Base-by-base conservation (phyloP, 192 early-diverging fungal genomes). In the Powellomyces hirtus region DNA sequence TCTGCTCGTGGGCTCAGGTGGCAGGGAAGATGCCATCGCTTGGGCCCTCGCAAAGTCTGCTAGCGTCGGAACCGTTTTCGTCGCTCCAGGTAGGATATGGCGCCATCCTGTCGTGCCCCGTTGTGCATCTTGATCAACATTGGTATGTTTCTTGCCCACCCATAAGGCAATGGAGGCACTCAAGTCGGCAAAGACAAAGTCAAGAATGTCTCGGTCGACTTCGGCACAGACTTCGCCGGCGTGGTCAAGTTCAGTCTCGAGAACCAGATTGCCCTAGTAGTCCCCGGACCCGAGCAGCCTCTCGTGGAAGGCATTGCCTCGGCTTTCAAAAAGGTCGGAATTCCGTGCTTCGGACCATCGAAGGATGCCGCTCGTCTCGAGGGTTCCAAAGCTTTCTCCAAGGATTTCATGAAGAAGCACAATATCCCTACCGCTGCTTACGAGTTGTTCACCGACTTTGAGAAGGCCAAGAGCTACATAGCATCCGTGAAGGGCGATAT, bases 371-470 rank as follows among this genome's bases (percentile, higher is more conserved):
- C 97, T 50, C 79, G 77, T 22, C 90, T 99, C 77, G 97, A 99
- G 78, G 95, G 94, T 2, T 99, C 97, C 55, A 99, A 99, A 84
- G 91, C 95, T 16, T 99, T 97, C 77, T 91, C 94, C 69, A 99
- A 98, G 79, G 91, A 98, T 74, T 99, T 99, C 73, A 99, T 99
- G 97, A 84, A 88, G 79, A 89, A 89, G 75, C 94, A 99, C 82
- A 74, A 82, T 57, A 98, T 99, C 75, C 96, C 97, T 4, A 99
- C 97, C 0, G 97, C 97, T 4, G 87, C 85, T 22, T 98, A 96
- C 82, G 77, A 86, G 72, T 59, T 84, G 71, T 97, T 97, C 73
- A 92, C 91, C 8, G 82, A 91, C 75, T 91, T 81, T 68, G 84
- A 85, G 50, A 68, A 82, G 37, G 94, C 92, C 33, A 79, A 85